Evolutionary conservation across 2,329 filamentous ascomycete genomes (phyloP), one percentile per base, ranked within the genome.

Genomic region (Paecilomyces formosus): DNA sequence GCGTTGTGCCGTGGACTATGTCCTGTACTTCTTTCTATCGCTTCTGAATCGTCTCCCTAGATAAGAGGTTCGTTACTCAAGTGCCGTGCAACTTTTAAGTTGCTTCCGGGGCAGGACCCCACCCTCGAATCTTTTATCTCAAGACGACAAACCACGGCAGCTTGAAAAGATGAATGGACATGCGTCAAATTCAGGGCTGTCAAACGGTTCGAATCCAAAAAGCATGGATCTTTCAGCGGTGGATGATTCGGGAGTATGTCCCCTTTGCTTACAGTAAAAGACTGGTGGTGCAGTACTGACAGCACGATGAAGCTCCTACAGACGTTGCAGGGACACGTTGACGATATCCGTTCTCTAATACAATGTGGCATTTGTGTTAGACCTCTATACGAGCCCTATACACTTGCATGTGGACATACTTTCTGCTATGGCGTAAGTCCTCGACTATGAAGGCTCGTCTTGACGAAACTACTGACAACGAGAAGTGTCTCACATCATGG

Each of bases 301-400:
- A 52, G 22, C 28, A 58, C 33, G 22, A 22, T 53, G 22, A 56
- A 76, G 73, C 71, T 78, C 33, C 65, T 76, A 26, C 64, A 74
- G 60, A 78, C 74, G 5, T 67, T 79, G 18, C 77, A 80, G 65
- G 71, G 76, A 53, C 84, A 88, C 70, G 80, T 89, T 53, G 81
- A 85, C 64, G 79, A 81, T 64, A 81, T 89, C 61, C 80, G 85
- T 63, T 75, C 73, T 30, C 77, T 87, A 31, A 76, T 87, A 65
- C 85, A 84, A 58, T 89, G 87, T 75, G 85, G 85, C 62, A 85
- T 89, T 62, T 89, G 87, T 72, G 82, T 87, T 63, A 81, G 83
- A 57, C 80, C 86, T 54, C 79, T 89, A 55, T 88, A 88, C 72
- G 86, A 89, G 70, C 87, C 87, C 1, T 89, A 85, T 72, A 86